Percentiles rank a stretch among this genome's conserved stretches.
These are phyloP conservation scores for Starmerella stellata DNA, from an alignment of 805 yeast species.

Conservation along the genomic window DNA sequence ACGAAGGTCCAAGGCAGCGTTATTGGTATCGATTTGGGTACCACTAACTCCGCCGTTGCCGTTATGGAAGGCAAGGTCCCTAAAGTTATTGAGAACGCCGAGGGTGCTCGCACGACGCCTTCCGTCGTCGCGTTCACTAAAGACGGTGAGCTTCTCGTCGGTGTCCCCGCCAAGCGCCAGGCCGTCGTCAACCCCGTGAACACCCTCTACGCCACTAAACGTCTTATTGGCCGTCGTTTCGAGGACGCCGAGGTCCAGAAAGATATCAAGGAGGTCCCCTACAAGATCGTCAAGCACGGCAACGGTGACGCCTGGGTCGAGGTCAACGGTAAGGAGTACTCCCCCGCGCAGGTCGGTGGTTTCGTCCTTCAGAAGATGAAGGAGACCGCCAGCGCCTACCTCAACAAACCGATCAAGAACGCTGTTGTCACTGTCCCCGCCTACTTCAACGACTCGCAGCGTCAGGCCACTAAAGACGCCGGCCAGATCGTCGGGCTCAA, in stretches of 20 bases:
- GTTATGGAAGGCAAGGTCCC: slow-evolving; percentile 64
- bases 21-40: slow-evolving; percentile 73
- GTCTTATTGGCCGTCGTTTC: slow-evolving; percentile 85
- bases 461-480: slow-evolving; percentile 91
- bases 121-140: slow-evolving; percentile 88
- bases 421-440: slow-evolving; percentile 89
- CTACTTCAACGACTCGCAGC: slow-evolving; percentile 76
- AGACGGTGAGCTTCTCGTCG: slow-evolving; percentile 80
- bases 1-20: slow-evolving; percentile 41
- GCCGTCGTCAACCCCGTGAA: slow-evolving; percentile 88
- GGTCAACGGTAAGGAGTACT: slow-evolving; percentile 71
- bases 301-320: slow-evolving; percentile 96
- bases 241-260: slow-evolving; percentile 79
- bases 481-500: slow-evolving; percentile 93
- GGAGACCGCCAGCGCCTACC: slow-evolving; percentile 88
- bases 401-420: slow-evolving; percentile 71
- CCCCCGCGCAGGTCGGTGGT: slow-evolving; percentile 93
- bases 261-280: slow-evolving; percentile 74
- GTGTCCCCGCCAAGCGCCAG: slow-evolving; percentile 91
- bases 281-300: slow-evolving; percentile 71
- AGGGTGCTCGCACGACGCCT: slow-evolving; percentile 71
- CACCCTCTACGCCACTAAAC: slow-evolving; percentile 85
- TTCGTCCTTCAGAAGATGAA: slow-evolving; percentile 89
- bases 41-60: slow-evolving; percentile 82
- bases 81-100: slow-evolving; percentile 59